Evolutionary conservation across 768 basidiomycete genomes (phyloP).

Genomic region (Sistotremastrum suecicum): DNA sequence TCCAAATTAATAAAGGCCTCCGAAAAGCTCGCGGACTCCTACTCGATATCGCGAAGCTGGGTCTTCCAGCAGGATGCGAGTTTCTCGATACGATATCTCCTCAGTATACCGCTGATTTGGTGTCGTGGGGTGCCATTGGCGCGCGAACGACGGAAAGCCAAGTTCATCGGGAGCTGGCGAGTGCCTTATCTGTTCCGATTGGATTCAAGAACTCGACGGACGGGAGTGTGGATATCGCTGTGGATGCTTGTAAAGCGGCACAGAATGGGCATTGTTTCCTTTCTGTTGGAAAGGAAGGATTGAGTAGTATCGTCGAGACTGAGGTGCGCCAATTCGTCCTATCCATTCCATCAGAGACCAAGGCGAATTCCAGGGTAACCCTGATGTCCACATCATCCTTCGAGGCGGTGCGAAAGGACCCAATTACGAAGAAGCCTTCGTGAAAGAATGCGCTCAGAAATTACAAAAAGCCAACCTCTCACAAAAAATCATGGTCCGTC

Average conservation of each 20-base stretch:
- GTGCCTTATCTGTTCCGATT: constrained; percentile 85
- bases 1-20: constrained; percentile 94
- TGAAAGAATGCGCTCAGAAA: constrained; percentile 60
- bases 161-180: constrained; percentile 80
- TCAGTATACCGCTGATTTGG: constrained; percentile 89
- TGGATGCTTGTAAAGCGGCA: constrained; percentile 93
- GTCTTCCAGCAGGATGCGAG: constrained; percentile 92
- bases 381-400: constrained; percentile 86
- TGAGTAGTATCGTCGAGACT: constrained; percentile 92
- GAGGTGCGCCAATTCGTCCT: constrained; percentile 31
- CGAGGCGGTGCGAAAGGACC: constrained; percentile 84
- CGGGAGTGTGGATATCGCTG: constrained; percentile 78
- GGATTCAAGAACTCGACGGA: constrained; percentile 99
- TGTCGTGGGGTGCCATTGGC: constrained; percentile 94
- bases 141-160: constrained; percentile 88
- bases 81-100: constrained; percentile 70
- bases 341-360: not conserved
- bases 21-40: constrained; percentile 77
- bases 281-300: constrained; percentile 90
- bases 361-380: constrained; percentile 50
- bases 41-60: constrained; percentile 79
- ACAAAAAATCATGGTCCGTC: constrained; percentile 73
- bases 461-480: constrained; percentile 65
- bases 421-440: constrained; percentile 72
- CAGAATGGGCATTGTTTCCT: constrained; percentile 88